Evolutionary conservation across 805 yeast species (phyloP).

Genomic region (Starmerella apicola): DNA sequence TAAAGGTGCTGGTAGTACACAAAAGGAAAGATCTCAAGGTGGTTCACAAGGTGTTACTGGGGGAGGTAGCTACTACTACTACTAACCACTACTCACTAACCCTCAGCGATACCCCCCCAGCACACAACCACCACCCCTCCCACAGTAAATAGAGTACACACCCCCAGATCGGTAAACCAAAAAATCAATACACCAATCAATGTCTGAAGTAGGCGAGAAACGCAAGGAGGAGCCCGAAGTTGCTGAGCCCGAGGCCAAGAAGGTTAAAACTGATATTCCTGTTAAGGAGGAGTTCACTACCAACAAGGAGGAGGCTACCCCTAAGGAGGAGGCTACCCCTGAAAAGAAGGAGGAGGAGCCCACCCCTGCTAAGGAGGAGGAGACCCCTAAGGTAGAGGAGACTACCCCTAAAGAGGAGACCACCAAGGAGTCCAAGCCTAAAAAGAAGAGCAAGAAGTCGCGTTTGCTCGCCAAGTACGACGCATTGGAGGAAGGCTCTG

Average conservation of each 20-base stretch:
- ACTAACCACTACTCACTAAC: no score
- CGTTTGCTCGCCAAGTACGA: slow-evolving; percentile 15
- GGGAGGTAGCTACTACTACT: no score
- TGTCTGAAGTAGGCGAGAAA: neutral
- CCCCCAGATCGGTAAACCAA: no score
- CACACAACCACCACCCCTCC: no score
- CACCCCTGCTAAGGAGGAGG: neutral
- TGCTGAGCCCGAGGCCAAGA: slow-evolving; percentile 3
- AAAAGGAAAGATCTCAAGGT: no score
- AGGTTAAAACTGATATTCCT: neutral
- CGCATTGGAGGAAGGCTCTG: slow-evolving; percentile 4
- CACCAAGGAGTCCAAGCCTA: neutral
- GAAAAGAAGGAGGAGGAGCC: neutral
- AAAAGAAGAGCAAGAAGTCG: slow-evolving; percentile 14
- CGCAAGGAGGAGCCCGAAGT: slow-evolving; percentile 5
- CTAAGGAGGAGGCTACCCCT: neutral
- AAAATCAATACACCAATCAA: no score
- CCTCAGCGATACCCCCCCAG: no score
- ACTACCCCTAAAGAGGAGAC: neutral
- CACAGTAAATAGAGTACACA: no score
- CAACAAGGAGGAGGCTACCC: neutral
- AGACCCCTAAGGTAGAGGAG: neutral
- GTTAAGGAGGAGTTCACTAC: neutral
- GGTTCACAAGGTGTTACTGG: no score
- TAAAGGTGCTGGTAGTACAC: no score